Base-by-base conservation (phyloP, 2,329 filamentous ascomycete species). In the Whalleya microplaca region DNA sequence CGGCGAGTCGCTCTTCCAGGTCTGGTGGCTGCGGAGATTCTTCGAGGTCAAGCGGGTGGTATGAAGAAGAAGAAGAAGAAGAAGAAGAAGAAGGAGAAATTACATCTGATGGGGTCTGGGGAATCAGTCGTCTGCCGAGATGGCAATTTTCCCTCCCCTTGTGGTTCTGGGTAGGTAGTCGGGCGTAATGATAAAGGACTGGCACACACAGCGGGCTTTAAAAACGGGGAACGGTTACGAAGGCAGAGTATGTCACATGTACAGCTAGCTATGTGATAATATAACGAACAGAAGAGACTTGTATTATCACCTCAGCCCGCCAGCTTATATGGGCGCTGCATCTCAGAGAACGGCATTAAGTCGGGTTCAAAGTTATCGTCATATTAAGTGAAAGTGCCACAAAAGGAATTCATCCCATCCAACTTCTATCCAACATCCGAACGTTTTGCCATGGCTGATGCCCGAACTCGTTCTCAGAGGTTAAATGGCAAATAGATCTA, bases 1-100 rank as follows among this genome's bases (percentile, higher is more conserved):
- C 64, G 92, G 90, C 69, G 92, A 98, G 80, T 95, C 92, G 59
- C 80, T 97, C 65, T 99, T 99, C 82, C 95, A 99, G 80, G 94
- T 99, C 64, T 99, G 95, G 94, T 99, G 95, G 93, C 78, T 99
- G 74, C 95, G 96, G 80, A 86, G 95, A 72, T 99, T 99, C 84
- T 97, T 97, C 72, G 93, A 97, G 87, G 86, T 90, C 69, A 86
- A 89, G 79, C 80, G 85, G 48, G 84, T 88, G 49, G 84, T 88
- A 65, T 88, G 77, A 76, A 45, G 18, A 27, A 45, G 21, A 23
- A 12, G 43, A 27, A 29, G 10, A n/a, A 43, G 21, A 46, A 16
- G 37, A 21, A 16, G 20, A 20, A 48, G 19, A n/a, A n/a, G n/a
- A n/a, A n/a, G n/a, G n/a, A n/a, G n/a, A 45, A 9, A 19, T 16